These are phyloP conservation scores for Epichloe sibirici DNA, from an alignment of 2,329 filamentous ascomycete genomes.

Conservation along the genomic window DNA sequence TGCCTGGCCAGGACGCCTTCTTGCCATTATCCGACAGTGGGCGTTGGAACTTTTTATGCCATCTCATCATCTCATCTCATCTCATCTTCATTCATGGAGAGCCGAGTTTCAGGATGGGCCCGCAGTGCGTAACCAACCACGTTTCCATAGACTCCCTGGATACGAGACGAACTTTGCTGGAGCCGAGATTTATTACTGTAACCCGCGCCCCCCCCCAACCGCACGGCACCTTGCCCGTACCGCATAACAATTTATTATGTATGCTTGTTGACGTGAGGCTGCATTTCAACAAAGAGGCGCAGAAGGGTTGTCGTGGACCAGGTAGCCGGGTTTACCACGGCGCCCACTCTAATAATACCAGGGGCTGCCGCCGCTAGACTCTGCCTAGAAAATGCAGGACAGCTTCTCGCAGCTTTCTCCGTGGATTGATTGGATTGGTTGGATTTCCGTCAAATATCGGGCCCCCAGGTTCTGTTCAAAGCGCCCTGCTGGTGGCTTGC, in stretches of 20 bases:
- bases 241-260: not conserved
- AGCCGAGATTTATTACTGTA: too few species aligned
- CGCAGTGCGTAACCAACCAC: not conserved
- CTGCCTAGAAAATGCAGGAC: slow-evolving; percentile 3
- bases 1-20: too few species aligned
- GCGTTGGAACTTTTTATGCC: too few species aligned
- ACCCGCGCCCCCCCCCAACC: too few species aligned
- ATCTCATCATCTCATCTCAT: not conserved
- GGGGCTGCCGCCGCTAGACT: not conserved
- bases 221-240: too few species aligned
- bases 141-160: too few species aligned
- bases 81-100: not conserved
- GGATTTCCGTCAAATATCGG: slow-evolving; percentile 6
- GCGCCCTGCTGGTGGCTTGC: not conserved
- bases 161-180: too few species aligned
- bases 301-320: not conserved
- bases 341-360: not conserved
- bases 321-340: slow-evolving; percentile 2
- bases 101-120: not conserved
- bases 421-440: slow-evolving; percentile 1
- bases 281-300: not conserved
- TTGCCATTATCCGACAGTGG: too few species aligned
- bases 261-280: not conserved
- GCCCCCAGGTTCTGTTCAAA: not conserved
- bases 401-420: not conserved